Conservation (phyloP, 148 eudicot genomes). For the Silene latifolia region DNA sequence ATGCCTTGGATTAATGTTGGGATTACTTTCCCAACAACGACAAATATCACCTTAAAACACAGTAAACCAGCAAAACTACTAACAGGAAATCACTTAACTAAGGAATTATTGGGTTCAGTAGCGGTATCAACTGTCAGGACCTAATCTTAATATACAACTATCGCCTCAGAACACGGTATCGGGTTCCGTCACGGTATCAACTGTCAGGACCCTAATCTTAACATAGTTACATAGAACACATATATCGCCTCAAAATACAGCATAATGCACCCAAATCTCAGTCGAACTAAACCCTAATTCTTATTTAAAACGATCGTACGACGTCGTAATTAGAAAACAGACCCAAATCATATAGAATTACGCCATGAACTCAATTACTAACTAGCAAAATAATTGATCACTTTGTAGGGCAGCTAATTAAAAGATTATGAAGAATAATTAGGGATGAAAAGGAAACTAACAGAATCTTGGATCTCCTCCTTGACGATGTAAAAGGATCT, state of each 20-base stretch:
- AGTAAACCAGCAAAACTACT: no score
- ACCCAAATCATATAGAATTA: background rate
- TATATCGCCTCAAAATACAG: no score
- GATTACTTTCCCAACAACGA: no score
- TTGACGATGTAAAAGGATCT: slow-evolving; percentile 91
- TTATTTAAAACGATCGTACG: background rate
- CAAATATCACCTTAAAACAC: background rate
- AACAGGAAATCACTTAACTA: no score
- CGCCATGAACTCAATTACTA: background rate
- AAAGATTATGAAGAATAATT: background rate
- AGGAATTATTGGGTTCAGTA: background rate
- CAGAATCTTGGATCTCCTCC: slow-evolving; percentile 91
- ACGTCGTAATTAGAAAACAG: background rate
- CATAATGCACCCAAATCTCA: background rate
- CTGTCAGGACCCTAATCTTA: no score
- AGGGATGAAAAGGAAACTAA: slow-evolving; percentile 26
- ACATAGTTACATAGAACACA: no score
- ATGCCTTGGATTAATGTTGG: no score
- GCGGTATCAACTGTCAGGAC: no score
- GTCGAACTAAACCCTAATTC: no score
- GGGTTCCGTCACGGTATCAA: no score
- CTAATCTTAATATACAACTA: no score
- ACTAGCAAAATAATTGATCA: background rate
- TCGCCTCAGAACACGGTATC: no score
- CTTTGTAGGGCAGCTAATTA: background rate